Evolutionary conservation across 139 green algal genomes (phyloP).

Genomic region (Haematococcus lacustris): DNA sequence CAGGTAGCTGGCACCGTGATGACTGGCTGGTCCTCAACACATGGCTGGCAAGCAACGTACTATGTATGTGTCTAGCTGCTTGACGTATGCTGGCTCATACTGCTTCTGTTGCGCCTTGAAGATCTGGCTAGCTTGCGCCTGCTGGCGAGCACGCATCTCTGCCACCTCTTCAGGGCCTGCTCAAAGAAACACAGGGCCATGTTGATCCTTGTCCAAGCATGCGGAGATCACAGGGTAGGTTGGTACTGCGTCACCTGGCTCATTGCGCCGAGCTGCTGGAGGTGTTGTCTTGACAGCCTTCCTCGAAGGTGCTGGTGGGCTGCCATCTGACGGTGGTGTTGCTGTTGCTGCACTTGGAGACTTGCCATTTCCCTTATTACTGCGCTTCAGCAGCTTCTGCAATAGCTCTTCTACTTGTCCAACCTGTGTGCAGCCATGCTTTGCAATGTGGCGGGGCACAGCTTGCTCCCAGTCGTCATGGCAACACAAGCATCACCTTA

Average conservation of each 20-base stretch:
- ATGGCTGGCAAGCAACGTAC: too few relatives aligned
- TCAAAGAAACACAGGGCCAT: too few relatives aligned
- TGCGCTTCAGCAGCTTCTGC: constrained; percentile 33
- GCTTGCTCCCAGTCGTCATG: too few relatives aligned
- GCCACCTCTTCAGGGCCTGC: constrained; percentile 17
- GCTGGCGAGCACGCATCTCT: constrained; percentile 15
- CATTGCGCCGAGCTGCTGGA: not conserved
- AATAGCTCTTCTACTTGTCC: constrained; percentile 46
- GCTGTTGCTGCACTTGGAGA: not conserved
- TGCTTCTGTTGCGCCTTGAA: constrained; percentile 43
- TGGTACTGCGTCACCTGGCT: too few relatives aligned
- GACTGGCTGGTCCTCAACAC: too few relatives aligned
- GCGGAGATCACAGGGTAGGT: too few relatives aligned
- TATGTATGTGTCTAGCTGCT: constrained; percentile 61
- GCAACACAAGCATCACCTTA: constrained; percentile 37
- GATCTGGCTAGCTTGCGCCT: constrained; percentile 30
- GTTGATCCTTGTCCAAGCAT: too few relatives aligned
- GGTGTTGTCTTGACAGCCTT: not conserved
- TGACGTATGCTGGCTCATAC: constrained; percentile 36
- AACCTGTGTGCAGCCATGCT: constrained; percentile 23
- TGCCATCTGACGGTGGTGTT: not conserved
- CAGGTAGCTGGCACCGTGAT: too few relatives aligned
- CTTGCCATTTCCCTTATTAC: not conserved
- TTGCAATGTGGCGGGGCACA: too few relatives aligned
- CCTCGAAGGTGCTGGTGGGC: not conserved